Percentiles rank a stretch among this genome's conserved stretches.
Conservation (phyloP, 2,329 filamentous ascomycete genomes). For the Colletotrichum tropicale region DNA sequence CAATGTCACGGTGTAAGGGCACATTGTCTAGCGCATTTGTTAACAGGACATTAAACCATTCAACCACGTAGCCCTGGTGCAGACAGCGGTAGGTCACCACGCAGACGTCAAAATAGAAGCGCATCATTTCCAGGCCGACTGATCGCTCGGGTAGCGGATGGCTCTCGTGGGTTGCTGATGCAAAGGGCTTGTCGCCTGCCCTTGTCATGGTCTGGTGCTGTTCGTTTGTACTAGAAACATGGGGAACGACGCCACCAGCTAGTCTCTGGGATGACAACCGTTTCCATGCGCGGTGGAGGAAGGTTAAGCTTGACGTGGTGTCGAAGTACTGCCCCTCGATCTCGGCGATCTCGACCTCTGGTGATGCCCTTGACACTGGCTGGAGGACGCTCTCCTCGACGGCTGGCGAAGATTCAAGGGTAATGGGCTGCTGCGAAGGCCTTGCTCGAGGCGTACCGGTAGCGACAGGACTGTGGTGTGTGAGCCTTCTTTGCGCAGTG, state of each 20-base stretch:
- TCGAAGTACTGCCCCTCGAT: slow-evolving; percentile 61
- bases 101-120: slow-evolving; percentile 62
- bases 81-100: slow-evolving; percentile 64
- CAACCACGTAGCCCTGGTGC: slow-evolving; percentile 53
- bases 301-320: slow-evolving; percentile 58
- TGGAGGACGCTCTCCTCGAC: slow-evolving; percentile 19
- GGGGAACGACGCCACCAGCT: slow-evolving; percentile 26
- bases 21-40: slow-evolving; percentile 37
- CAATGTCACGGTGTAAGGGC: slow-evolving; percentile 41
- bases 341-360: slow-evolving; percentile 35
- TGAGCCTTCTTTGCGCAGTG: neutral
- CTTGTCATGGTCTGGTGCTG: slow-evolving; percentile 27
- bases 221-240: slow-evolving; percentile 22
- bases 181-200: slow-evolving; percentile 33
- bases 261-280: slow-evolving; percentile 36
- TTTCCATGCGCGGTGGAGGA: slow-evolving; percentile 58
- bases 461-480: neutral
- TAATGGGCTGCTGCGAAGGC: neutral
- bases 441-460: neutral
- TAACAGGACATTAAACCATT: slow-evolving; percentile 48
- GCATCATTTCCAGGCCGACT: slow-evolving; percentile 24
- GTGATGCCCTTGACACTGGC: slow-evolving; percentile 20
- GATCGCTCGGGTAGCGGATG: slow-evolving; percentile 23
- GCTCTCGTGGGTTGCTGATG: neutral
- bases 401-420: neutral